Evolutionary conservation across 176 grass and related monocot genomes (phyloP).

Genomic region (Raddia distichophylla): DNA sequence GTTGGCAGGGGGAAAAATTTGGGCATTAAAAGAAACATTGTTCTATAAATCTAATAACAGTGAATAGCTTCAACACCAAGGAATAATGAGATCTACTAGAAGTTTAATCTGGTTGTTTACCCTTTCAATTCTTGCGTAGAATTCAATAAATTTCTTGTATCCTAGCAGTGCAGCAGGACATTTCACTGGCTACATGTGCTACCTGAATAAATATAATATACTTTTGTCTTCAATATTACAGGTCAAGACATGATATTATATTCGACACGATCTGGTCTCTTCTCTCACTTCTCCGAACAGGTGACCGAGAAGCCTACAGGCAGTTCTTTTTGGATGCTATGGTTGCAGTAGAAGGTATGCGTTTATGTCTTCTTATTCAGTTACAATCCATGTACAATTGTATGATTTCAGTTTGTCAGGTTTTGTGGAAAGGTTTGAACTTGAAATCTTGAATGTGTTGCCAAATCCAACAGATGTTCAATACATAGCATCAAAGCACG

Average conservation of each 20-base stretch:
- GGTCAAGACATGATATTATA: conserved; percentile 61
- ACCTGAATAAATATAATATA: not conserved
- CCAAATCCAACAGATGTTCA: conserved; percentile 64
- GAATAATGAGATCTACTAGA: not conserved
- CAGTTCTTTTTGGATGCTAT: conserved; percentile 89
- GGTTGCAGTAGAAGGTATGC: conserved; percentile 66
- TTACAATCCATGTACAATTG: not conserved
- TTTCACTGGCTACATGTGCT: not conserved
- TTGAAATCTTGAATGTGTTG: conserved; percentile 20
- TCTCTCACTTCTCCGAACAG: conserved; percentile 79
- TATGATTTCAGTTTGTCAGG: not conserved
- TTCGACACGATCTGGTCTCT: conserved; percentile 79
- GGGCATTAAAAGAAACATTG: not conserved
- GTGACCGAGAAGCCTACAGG: conserved; percentile 80
- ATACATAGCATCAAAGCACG: conserved; percentile 56
- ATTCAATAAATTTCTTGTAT: not conserved
- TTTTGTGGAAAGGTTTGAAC: conserved; percentile 27
- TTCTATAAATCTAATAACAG: not conserved
- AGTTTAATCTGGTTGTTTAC: not conserved
- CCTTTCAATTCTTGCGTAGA: not conserved
- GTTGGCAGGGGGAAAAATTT: not conserved
- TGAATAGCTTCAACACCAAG: not conserved
- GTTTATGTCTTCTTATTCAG: not conserved
- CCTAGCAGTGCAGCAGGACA: not conserved
- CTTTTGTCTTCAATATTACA: conserved; percentile 33